Evolutionary conservation across 768 basidiomycete species (phyloP).

Genomic region (Sarcodon sp.): DNA sequence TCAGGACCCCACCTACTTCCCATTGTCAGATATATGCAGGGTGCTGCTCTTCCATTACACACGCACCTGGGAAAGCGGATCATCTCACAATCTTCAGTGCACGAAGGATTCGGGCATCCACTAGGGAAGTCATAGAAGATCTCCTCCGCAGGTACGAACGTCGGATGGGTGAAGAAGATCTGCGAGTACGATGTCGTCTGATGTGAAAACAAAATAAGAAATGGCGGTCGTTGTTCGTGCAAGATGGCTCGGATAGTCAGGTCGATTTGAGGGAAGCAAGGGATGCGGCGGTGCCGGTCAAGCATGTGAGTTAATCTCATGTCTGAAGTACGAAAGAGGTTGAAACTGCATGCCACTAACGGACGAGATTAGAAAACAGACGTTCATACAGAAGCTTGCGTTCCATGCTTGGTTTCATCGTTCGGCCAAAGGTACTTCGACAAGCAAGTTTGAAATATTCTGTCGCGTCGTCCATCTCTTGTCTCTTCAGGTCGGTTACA

Average conservation of each 20-base stretch:
- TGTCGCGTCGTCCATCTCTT: slow-evolving; percentile 73
- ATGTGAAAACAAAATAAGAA: slow-evolving; percentile 68
- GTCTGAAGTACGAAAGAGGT: slow-evolving; percentile 20
- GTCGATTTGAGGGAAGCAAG: slow-evolving; percentile 77
- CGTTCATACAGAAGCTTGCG: slow-evolving; percentile 59
- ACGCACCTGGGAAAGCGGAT: slow-evolving; percentile 52
- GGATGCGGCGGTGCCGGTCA: slow-evolving; percentile 55
- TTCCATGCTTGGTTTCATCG: slow-evolving; percentile 55
- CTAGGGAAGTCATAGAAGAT: slow-evolving; percentile 71
- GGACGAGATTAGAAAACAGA: slow-evolving; percentile 21
- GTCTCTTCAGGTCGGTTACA: slow-evolving; percentile 65
- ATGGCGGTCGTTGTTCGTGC: slow-evolving; percentile 64
- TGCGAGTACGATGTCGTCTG: slow-evolving; percentile 74
- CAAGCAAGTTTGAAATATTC: slow-evolving; percentile 71
- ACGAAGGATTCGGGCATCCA: slow-evolving; percentile 69
- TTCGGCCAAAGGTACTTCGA: slow-evolving; percentile 46
- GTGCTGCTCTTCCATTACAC: too few relatives aligned
- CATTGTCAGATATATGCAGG: too few relatives aligned
- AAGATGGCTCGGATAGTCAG: slow-evolving; percentile 65
- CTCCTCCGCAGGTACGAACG: slow-evolving; percentile 59
- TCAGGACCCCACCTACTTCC: slow-evolving; percentile 30
- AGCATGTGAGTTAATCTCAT: slow-evolving; percentile 60
- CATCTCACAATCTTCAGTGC: slow-evolving; percentile 75
- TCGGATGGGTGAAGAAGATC: slow-evolving; percentile 63
- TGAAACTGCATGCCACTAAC: background rate